Base-by-base conservation (phyloP, 1,284 basidiomycete species). In the Cerioporus squamosus region DNA sequence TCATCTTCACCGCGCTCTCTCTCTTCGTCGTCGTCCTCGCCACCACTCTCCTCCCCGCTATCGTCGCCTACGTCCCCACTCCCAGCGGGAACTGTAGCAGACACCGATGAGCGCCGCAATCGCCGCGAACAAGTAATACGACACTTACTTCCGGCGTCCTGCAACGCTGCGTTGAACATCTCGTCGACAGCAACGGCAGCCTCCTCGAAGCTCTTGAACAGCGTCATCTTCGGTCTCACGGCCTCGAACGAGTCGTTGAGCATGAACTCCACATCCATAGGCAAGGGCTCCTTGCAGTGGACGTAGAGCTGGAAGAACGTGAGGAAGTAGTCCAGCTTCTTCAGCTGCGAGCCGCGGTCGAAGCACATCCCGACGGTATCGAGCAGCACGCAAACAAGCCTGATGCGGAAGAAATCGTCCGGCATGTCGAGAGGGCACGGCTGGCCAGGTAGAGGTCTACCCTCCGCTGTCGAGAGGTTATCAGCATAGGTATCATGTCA, bases 261-360 rank as follows among this genome's bases (percentile, higher is more conserved):
- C 94, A 98, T 97, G 72, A 98, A 99, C 59, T 97, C 96, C 17
- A 98, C 90, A 60, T 99, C 97, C 93, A 98, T 97, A 0, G 97
- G 92, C 42, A 97, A 73, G 10, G 88, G 80, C 22, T 88, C 81
- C 76, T 99, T 99, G 79, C 92, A 94, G 14, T 90, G 79, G 5
- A 93, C 81, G 97, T 62, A 68, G 67, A 95, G 94, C 82, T 98
- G 95, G 74, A 98, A 95, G 75, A 98, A 96, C 10, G 86, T 82
- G 61, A 99, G 75, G 73, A 97, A 97, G 65, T 90, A 92, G 73
- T 98, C 96, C 12, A 99, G 78, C 71, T 95, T 97, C 76, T 91
- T 91, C 74, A 88, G 91, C 68, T 95, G 89, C 6, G 90, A 88
- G 3, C 96, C 96, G 44, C 91, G 87, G 72, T 97, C 95, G 74